Evolutionary conservation across 1,284 basidiomycete species (phyloP).

Genomic region (Polyporus tsugae): DNA sequence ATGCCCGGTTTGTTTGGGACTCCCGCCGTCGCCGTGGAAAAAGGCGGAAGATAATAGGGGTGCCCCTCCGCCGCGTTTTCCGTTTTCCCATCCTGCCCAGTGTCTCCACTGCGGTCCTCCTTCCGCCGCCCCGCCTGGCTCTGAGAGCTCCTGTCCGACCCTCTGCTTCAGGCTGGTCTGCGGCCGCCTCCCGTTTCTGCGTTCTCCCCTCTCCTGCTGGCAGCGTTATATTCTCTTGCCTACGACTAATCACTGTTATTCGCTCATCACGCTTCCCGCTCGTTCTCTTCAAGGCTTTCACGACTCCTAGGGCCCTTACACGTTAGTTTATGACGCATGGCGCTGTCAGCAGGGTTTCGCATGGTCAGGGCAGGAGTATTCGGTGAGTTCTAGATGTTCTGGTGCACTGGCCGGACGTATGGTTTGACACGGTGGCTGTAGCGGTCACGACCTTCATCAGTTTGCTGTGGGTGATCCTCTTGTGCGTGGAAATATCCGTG

Average conservation of each 20-base stretch:
- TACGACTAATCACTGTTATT: conserved; percentile 1
- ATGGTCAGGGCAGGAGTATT: conserved; percentile 49
- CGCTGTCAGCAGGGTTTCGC: conserved; percentile 49
- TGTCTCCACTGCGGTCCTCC: conserved; percentile 14
- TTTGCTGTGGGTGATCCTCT: conserved; percentile 51
- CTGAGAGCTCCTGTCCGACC: conserved; percentile 18
- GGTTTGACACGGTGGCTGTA: conserved; percentile 45
- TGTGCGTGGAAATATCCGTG: conserved; percentile 50
- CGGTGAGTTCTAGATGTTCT: conserved; percentile 43
- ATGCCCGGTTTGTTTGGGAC: conserved; percentile 6
- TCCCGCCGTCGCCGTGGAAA: conserved; percentile 11
- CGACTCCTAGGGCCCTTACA: conserved; percentile 1
- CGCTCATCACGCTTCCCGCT: conserved; percentile 2
- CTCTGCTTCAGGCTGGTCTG: conserved; percentile 23
- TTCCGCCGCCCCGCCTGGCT: conserved; percentile 12
- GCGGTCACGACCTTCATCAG: conserved; percentile 48
- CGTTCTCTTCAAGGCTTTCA: conserved; percentile 5
- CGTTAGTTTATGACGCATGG: conserved; percentile 39
- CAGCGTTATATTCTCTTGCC: conserved; percentile 11
- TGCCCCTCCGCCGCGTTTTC: neutral
- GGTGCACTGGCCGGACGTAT: conserved; percentile 47
- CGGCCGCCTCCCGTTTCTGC: conserved; percentile 14
- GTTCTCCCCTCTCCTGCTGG: conserved; percentile 19
- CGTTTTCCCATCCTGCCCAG: conserved; percentile 14
- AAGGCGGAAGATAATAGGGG: conserved; percentile 19